Base-by-base conservation (phyloP, 805 yeast species). In the Yamadazyma philogaea region DNA sequence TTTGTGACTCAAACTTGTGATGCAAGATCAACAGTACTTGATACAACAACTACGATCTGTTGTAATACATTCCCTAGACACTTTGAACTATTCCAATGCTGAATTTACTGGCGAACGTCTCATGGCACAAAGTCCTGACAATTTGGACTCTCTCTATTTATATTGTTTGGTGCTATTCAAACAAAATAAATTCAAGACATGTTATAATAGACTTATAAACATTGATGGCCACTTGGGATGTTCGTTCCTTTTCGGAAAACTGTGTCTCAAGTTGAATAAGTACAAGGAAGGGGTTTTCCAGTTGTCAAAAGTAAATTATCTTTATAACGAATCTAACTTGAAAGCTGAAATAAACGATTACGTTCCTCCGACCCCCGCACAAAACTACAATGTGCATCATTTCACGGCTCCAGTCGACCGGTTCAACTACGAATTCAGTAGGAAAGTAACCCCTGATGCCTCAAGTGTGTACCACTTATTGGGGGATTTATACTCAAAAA, bases 81-180 rank as follows among this genome's bases (percentile, higher is more conserved):
- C 78, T 45, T 88, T 81, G 55, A 73, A 85, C 46, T 65, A 77
- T 34, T 64, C 70, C 11, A 84, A 90, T 20, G 97, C 98, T 1
- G 89, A 83, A 55, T 87, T 93, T 63, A 82, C 91, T 4, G 79
- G 89, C 14, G 98, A 93, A 59, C 71, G 95, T 49, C 68, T 88
- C 17, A 63, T 84, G 26, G 87, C 96, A 1, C 75, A 78, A 39
- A 73, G 73, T 36, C 68, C 71, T n/a, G 60, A 70, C 30, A 75
- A 78, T 47, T 59, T 75, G 5, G 87, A 82, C 41, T 75, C 90
- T 7, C 57, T 77, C 3, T 85, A 87, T 59, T 65, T 89, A 30
- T 81, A 85, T 56, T 87, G 86, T 12, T 64, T 85, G 30, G 81
- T 85, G 1, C 69, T 85, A 41, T 80, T 64, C 54, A 78, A 81